A percentile compares a stretch with the other conserved stretches of the same genome.
Evolutionary conservation across 2,329 filamentous ascomycete genomes (phyloP).

Genomic region (Aspergillus fijiensis): DNA sequence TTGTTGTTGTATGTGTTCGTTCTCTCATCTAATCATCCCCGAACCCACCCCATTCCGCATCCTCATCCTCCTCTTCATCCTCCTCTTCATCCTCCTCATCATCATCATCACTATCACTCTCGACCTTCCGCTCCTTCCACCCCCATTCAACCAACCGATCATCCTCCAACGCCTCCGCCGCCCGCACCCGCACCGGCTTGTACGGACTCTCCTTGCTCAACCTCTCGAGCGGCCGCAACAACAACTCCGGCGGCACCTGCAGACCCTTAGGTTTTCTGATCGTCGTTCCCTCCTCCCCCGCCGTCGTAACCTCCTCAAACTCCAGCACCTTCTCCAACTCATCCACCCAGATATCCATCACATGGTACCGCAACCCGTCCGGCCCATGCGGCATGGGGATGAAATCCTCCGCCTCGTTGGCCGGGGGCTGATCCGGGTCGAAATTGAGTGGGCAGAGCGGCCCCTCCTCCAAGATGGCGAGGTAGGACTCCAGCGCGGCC

Average conservation of each 20-base stretch:
- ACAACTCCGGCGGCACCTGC: conserved; percentile 37
- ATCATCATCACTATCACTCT: conserved; percentile 44
- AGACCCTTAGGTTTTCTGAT: conserved; percentile 36
- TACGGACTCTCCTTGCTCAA: conserved; percentile 56
- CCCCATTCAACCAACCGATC: conserved; percentile 68
- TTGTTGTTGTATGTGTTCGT: background rate
- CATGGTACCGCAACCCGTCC: conserved; percentile 81
- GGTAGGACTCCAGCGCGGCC: conserved; percentile 38
- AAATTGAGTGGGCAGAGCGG: conserved; percentile 43
- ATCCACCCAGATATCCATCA: conserved; percentile 88
- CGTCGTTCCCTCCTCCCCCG: conserved; percentile 23
- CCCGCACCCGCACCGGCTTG: conserved; percentile 70
- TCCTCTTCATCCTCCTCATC: conserved; percentile 52
- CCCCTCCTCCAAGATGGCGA: conserved; percentile 42
- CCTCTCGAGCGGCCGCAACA: conserved; percentile 48
- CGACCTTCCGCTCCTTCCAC: conserved; percentile 40
- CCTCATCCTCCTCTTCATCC: conserved; percentile 49
- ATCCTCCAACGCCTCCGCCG: conserved; percentile 70
- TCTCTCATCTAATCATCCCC: conserved; percentile 51
- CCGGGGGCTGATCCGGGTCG: conserved; percentile 30
- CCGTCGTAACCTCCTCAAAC: conserved; percentile 39
- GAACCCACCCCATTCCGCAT: conserved; percentile 66
- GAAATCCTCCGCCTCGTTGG: conserved; percentile 29
- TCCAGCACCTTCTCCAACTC: conserved; percentile 73
- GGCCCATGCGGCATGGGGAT: conserved; percentile 60